Evolutionary conservation across 2,329 filamentous ascomycete genomes (phyloP).

Genomic region (Sporothrix brunneoviolacea): DNA sequence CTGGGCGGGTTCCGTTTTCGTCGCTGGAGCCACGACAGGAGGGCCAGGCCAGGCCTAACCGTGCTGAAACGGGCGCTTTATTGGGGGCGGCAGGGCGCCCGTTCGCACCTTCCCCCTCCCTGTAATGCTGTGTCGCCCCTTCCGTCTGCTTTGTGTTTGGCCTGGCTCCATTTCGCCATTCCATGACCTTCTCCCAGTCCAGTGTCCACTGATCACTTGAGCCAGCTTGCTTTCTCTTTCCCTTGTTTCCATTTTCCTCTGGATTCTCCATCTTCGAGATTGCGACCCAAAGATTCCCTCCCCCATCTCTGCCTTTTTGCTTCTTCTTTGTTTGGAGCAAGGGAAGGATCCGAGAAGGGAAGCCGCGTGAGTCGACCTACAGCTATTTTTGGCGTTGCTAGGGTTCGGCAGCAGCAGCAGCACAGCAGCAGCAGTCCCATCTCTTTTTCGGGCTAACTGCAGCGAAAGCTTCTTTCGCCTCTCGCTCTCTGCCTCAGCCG

Average conservation of each 20-base stretch:
- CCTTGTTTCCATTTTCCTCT: neutral
- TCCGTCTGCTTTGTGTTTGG: neutral
- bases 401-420: constrained; percentile 2
- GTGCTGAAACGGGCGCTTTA: too few relatives aligned
- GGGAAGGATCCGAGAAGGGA: too few relatives aligned
- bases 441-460: constrained; percentile 8
- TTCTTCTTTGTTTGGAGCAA: neutral
- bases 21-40: too few relatives aligned
- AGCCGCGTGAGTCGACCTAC: too few relatives aligned
- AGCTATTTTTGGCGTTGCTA: constrained; percentile 2
- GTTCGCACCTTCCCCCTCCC: too few relatives aligned
- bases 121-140: too few relatives aligned
- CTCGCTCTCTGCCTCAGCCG: constrained; percentile 10
- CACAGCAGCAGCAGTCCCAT: neutral
- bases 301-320: neutral
- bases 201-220: neutral
- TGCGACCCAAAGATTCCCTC: neutral
- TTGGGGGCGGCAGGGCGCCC: too few relatives aligned
- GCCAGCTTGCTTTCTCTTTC: constrained; percentile 4
- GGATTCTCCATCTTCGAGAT: too few relatives aligned
- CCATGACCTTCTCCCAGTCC: constrained; percentile 6
- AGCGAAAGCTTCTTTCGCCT: constrained; percentile 6
- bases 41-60: too few relatives aligned
- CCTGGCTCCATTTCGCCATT: neutral
- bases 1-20: too few relatives aligned